These are phyloP conservation scores for Vitellaria paradoxa DNA, from an alignment of 179 eudicot genomes.

Conservation along the genomic window DNA sequence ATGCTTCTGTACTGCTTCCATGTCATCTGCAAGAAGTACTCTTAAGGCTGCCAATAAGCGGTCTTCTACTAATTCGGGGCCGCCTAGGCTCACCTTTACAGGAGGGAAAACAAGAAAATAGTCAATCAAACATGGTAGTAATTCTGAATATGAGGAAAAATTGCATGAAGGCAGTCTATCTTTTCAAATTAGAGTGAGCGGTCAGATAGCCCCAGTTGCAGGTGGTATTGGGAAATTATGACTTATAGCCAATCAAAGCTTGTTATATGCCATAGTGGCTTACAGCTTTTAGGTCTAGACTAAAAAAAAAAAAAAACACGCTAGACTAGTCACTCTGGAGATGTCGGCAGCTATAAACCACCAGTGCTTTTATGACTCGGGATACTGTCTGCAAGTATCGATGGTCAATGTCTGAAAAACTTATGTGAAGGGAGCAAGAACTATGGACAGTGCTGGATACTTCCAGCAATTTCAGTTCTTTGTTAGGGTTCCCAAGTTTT, in stretches of 20 bases:
- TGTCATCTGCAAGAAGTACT: slow-evolving; percentile 52
- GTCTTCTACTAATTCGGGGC: slow-evolving; percentile 70
- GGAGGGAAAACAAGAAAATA: not conserved
- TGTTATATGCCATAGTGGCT: not conserved
- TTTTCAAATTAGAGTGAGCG: not conserved
- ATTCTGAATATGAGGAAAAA: not conserved
- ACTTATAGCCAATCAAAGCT: not conserved
- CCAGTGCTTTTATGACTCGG: not conserved
- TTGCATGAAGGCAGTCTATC: not conserved
- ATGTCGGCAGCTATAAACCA: not conserved
- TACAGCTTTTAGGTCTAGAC: not conserved
- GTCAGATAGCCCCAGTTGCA: not conserved
- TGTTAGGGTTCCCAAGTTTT: not conserved
- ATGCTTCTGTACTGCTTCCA: slow-evolving; percentile 40
- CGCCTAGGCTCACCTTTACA: slow-evolving; percentile 75
- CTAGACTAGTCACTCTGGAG: not conserved
- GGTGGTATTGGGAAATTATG: not conserved
- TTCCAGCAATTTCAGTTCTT: not conserved
- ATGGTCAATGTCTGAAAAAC: not conserved
- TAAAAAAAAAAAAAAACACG: not conserved
- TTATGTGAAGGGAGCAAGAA: not conserved
- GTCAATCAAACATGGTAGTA: not conserved
- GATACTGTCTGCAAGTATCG: not conserved
- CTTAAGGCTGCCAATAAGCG: slow-evolving; percentile 81
- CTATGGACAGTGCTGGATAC: not conserved